Base-by-base conservation (phyloP, 139 green algal species). In the Tetradesmus lagerheimii region DNA sequence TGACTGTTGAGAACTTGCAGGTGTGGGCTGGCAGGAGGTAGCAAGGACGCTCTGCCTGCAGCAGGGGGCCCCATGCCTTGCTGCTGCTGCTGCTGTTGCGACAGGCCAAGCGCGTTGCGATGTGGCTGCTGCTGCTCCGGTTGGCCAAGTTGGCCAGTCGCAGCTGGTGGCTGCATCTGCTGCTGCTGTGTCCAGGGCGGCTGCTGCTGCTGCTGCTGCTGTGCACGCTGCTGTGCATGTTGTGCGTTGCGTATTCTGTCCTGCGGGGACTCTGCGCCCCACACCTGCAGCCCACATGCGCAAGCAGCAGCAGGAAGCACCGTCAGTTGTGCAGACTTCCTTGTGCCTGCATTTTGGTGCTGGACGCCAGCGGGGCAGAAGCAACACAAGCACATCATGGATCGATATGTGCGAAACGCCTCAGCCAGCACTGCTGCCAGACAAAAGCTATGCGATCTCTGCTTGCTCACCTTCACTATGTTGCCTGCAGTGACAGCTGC, bases 401-500 rank as follows among this genome's bases (percentile, higher is more conserved):
- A 3, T 20, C 23, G 57, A 71, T 29, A 2, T 27, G 23, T 71
- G 64, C 64, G 34, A 8, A 34, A 14, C 64, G 5, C 9, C 64
- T 75, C 12, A 75, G 18, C 27, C 29, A 34, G 27, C 29, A 35
- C 15, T 35, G 25, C 64, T 35, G 64, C 29, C 25, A 75, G 5
- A 31, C 67, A 27, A 35, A 39, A 1, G 29, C n/a, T 16, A 0
- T 80, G 1, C 14, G 1, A 11, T 15, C 75, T n/a, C 67, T 39
- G 29, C 18, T 0, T 82, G 37, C 76, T 84, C 27, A 88, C 83
- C 83, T 62, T 41, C 31, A 80, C 37, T 6, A 88, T 80, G 83
- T 88, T 88, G 15, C 27, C n/a, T 15, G 62, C 83, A 39, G 83
- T 88, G 64, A 88, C 64, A n/a, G 83, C 83, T 25, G 75, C 16